Percentiles rank a stretch among this genome's conserved stretches.
phyloP scores from a whole-genome alignment of 768 basidiomycete species.

The Auricularia cornea region DNA sequence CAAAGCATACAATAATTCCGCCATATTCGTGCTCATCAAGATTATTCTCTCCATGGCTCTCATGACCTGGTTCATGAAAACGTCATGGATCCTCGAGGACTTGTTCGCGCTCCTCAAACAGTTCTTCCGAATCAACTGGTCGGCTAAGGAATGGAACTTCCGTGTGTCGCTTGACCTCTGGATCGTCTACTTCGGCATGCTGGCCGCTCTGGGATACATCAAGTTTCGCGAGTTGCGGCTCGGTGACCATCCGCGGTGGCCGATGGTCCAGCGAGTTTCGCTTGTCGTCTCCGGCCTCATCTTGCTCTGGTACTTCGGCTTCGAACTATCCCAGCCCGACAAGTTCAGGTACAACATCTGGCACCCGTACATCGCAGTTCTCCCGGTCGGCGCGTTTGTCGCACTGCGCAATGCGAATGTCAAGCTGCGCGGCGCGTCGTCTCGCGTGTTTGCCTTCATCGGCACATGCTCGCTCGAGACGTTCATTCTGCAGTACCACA shows the following conservation, averaged over 20 bases:
- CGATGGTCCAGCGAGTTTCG: constrained; percentile 38
- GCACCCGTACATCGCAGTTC: constrained; percentile 74
- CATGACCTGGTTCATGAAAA: constrained; percentile 58
- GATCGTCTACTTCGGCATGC: constrained; percentile 84
- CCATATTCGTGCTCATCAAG: constrained; percentile 60
- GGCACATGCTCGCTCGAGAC: constrained; percentile 86
- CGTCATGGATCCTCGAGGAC: constrained; percentile 51
- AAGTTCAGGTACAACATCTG: constrained; percentile 83
- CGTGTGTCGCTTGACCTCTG: constrained; percentile 82
- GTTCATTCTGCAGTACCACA: constrained; percentile 84
- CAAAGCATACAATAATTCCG: constrained; percentile 62
- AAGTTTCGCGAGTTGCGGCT: constrained; percentile 67
- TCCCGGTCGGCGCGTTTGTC: constrained; percentile 73
- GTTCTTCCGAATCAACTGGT: constrained; percentile 76
- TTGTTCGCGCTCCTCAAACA: constrained; percentile 55
- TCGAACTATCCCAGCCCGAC: constrained; percentile 65
- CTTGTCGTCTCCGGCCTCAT: constrained; percentile 43
- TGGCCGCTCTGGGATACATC: constrained; percentile 61
- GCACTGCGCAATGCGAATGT: constrained; percentile 68
- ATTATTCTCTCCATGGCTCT: constrained; percentile 54
- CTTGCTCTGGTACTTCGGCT: constrained; percentile 72
- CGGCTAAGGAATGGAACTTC: constrained; percentile 80
- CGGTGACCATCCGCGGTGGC: constrained; percentile 64
- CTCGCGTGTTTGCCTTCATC: constrained; percentile 66
- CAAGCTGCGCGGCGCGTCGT: constrained; percentile 60